These are phyloP conservation scores for Spiraea crenata DNA, from an alignment of 331 rosid genomes.

Conservation along the genomic window DNA sequence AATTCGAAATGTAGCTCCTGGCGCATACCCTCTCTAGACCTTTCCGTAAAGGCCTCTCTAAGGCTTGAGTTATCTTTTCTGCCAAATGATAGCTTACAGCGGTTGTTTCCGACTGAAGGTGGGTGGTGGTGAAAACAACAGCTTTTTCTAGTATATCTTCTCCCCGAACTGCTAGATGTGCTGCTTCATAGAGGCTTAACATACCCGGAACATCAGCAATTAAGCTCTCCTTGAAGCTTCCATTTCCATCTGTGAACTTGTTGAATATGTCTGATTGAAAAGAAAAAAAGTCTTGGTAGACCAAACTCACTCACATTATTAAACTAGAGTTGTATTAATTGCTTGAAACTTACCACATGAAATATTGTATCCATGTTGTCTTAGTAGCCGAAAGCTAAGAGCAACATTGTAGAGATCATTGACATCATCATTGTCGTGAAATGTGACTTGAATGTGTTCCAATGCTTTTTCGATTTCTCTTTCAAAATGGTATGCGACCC, in stretches of 20 bases:
- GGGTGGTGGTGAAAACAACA: constrained; percentile 13
- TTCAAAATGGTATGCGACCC: constrained; percentile 21
- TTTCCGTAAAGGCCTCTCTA: constrained; percentile 7
- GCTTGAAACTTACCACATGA: constrained; percentile 14
- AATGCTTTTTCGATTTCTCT: constrained; percentile 16
- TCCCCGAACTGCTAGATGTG: constrained; percentile 14
- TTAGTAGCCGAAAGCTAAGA: constrained; percentile 20
- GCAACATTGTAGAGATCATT: constrained; percentile 8
- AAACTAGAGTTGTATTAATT: no score
- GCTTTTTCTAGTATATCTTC: constrained; percentile 25
- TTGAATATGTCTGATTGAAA: constrained; percentile 19
- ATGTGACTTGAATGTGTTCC: neutral
- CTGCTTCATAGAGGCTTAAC: constrained; percentile 30
- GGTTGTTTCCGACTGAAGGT: constrained; percentile 5
- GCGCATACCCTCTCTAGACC: constrained; percentile 9
- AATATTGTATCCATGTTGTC: constrained; percentile 20
- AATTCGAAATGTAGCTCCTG: constrained; percentile 13
- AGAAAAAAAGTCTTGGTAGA: neutral
- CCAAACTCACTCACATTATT: no score
- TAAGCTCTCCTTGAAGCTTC: constrained; percentile 8
- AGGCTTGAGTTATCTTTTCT: constrained; percentile 14
- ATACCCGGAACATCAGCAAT: neutral
- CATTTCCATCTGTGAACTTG: constrained; percentile 13
- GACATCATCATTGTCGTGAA: neutral
- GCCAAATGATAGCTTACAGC: neutral